Evolutionary conservation across 768 basidiomycete genomes (phyloP).

Genomic region (Pleurotus sapidus): DNA sequence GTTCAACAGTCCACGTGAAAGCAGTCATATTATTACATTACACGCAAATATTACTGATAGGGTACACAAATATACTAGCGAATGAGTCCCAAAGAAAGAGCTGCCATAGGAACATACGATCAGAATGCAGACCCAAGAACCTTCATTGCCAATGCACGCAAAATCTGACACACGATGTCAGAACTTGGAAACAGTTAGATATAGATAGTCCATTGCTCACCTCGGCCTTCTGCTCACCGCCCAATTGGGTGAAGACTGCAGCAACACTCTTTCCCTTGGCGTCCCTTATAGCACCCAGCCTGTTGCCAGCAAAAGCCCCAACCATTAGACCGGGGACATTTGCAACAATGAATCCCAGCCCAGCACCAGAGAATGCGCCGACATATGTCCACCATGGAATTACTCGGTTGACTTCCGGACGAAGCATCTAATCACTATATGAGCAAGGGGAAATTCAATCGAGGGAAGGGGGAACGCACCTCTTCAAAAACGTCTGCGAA

Average conservation of each 20-base stretch:
- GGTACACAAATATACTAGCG: too few relatives aligned
- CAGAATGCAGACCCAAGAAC: conserved; percentile 66
- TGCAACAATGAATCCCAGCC: conserved; percentile 59
- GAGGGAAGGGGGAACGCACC: conserved; percentile 36
- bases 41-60: not conserved
- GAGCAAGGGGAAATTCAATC: not conserved
- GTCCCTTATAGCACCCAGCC: conserved; percentile 88
- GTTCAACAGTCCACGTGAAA: not conserved
- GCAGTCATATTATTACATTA: not conserved
- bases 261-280: conserved; percentile 95
- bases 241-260: conserved; percentile 78
- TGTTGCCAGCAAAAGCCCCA: conserved; percentile 84
- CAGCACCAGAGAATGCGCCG: conserved; percentile 72
- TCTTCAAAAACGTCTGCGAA: conserved; percentile 94
- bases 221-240: conserved; percentile 82
- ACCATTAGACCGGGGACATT: conserved; percentile 86
- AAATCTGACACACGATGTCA: conserved; percentile 46
- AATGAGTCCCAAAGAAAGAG: too few relatives aligned
- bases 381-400: conserved; percentile 75
- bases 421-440: conserved; percentile 52
- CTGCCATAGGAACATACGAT: not conserved
- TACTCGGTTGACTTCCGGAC: conserved; percentile 75
- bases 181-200: not conserved
- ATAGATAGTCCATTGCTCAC: conserved; percentile 35
- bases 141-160: conserved; percentile 80